Base-by-base conservation (phyloP, 2,329 filamentous ascomycete species). In the Aspergillus latus region DNA sequence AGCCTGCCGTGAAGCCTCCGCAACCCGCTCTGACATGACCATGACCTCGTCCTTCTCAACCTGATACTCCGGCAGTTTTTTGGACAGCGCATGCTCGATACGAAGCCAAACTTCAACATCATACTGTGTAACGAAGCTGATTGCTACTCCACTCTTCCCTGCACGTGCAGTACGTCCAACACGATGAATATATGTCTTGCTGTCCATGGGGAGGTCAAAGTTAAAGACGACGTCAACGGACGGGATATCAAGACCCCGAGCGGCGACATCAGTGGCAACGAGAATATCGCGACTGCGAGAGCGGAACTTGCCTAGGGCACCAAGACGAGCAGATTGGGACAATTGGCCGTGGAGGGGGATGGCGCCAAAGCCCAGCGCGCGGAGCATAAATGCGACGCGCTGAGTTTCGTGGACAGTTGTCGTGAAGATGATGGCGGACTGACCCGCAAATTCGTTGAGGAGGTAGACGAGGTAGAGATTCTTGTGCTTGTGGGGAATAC, bases 271-370 rank as follows among this genome's bases (percentile, higher is more conserved):
- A 0, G 92, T 97, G 2, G 92, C 92, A 3, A 97, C 67, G 3
- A 99, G 83, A 39, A 99, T 93, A 62, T 95, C 86, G 42, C 92
- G 82, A n/a, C 83, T 84, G 6, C 87, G 86, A 2, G 88, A 81
- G 53, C 88, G 87, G 81, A 99, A 97, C 72, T 97, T 97, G 71
- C 89, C 90, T 7, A 99, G 80, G 0, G 94, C 90, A 5, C 91
- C 92, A 0, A 97, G 78, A 63, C 94, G 90, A 13, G 90, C 83
- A 1, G 89, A 90, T 72, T 99, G 94, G 1, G 87, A 92, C 49
- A 99, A 84, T 69, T 96, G 90, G 7, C 93, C 94, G 74, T 99
- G 93, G 0, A 99, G 82, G 0, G 94, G 93, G 58, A 97, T 94
- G 3, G 92, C 93, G 40, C 88, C 87, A 69, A 97, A 94, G 29